Conservation (phyloP, 2,329 filamentous ascomycete species). For the Chrysoporthe puriensis region DNA sequence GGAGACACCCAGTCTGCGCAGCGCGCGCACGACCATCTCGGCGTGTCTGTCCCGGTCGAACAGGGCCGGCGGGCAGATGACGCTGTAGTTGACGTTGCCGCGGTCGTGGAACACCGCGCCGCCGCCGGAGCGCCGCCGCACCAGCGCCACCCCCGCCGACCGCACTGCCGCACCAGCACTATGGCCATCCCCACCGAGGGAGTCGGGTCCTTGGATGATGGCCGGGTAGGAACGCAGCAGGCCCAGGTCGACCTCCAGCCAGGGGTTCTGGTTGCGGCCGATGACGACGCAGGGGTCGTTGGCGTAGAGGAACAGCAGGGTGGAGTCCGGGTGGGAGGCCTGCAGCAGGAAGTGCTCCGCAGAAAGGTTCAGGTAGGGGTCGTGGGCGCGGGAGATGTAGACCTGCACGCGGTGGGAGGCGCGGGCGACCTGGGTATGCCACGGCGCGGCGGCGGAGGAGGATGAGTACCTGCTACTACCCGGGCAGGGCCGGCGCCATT, state of each 20-base stretch:
- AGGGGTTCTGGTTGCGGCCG: slow-evolving; percentile 96
- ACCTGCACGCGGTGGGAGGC: slow-evolving; percentile 62
- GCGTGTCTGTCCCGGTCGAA: slow-evolving; percentile 90
- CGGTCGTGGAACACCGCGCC: slow-evolving; percentile 92
- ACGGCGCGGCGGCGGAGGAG: slow-evolving; percentile 4
- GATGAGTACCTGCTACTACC: not conserved
- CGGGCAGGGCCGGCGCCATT: not conserved
- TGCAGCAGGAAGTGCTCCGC: slow-evolving; percentile 90
- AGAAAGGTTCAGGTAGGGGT: slow-evolving; percentile 89
- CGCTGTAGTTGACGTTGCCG: slow-evolving; percentile 93
- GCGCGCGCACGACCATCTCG: slow-evolving; percentile 87
- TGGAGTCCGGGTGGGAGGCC: slow-evolving; percentile 71
- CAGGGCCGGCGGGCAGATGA: slow-evolving; percentile 75
- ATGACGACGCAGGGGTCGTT: slow-evolving; percentile 89
- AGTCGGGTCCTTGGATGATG: not conserved
- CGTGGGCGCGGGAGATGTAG: slow-evolving; percentile 69
- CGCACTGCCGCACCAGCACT: not conserved
- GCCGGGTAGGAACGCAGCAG: slow-evolving; percentile 49
- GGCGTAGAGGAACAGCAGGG: slow-evolving; percentile 82
- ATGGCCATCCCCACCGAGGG: not conserved
- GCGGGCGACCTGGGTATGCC: slow-evolving; percentile 37
- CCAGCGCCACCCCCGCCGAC: slow-evolving; percentile 54
- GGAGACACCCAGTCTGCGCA: slow-evolving; percentile 60
- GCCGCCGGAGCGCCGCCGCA: slow-evolving; percentile 84
- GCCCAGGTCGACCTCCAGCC: slow-evolving; percentile 82